Base-by-base conservation (phyloP, 2,329 filamentous ascomycete genomes). In the Trichophyton equinum region DNA sequence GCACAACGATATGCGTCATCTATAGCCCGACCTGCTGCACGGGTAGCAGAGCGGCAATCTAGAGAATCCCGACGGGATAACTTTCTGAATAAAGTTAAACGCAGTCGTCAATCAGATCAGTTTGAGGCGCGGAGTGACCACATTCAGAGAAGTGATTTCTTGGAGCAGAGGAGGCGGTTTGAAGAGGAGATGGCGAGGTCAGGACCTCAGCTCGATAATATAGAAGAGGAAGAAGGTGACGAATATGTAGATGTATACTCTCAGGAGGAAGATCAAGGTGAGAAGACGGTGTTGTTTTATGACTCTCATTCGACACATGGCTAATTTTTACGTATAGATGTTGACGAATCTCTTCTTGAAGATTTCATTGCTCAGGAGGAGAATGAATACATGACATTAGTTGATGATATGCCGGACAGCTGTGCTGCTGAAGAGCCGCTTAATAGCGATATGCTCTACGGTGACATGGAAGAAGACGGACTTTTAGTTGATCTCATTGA, bases 401-500 rank as follows among this genome's bases (percentile, higher is more conserved):
- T 62, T 13, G 63, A 72, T 59, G 69, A 69, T 11, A 66, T 71
- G 64, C 69, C 63, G 20, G 57, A 62, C 5, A 33, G 59, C 20
- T 25, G 42, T 8, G 18, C 20, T n/a, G 55, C 20, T n/a, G 20
- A 25, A 33, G 55, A 42, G 36, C 27, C 55, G 6, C 33, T 57
- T 15, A 25, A 57, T 42, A 57, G 36, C 25, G 55, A 57, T 20
- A 44, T 57, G 7, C 38, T 57, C 36, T n/a, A 55, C 25, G 55
- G 18, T 25, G 55, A 57, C 15, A 44, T 44, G 40, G 82, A 84
- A 64, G 85, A 84, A 66, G 81, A 85, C 66, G 74, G 75, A 64
- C 74, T 85, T 6, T 85, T 96, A 69, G 81, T 83, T 76, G 84
- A 89, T 65, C 70, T 88, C 42, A 72, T 83, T 58, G 77, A 80